phyloP scores from a whole-genome alignment of 495 filamentous ascomycete genomes.

The Xylaria telfairii region DNA sequence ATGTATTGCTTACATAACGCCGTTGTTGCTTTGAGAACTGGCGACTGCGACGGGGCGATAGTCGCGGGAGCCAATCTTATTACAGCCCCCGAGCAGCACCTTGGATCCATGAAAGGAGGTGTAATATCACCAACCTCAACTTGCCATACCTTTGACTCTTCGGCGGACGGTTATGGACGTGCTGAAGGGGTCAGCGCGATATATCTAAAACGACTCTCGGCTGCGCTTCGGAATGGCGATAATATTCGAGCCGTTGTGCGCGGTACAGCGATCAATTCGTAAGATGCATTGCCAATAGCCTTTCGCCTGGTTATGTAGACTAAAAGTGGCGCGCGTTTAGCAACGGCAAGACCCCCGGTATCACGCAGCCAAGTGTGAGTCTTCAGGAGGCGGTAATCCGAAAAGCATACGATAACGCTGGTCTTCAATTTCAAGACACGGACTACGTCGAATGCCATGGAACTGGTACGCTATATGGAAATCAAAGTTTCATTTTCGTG shows the following conservation, averaged over 20 bases:
- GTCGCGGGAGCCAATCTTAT: conserved; percentile 47
- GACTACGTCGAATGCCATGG: conserved; percentile 52
- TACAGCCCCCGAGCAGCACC: conserved; percentile 45
- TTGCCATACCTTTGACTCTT: conserved; percentile 55
- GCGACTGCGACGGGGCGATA: conserved; percentile 43
- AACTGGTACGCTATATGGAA: too few relatives aligned
- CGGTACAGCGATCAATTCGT: too few relatives aligned
- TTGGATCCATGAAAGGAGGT: conserved; percentile 46
- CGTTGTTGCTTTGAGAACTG: conserved; percentile 41
- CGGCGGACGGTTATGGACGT: conserved; percentile 69
- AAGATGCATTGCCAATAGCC: conserved; percentile 55
- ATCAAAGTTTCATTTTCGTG: too few relatives aligned
- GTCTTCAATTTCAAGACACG: conserved; percentile 40
- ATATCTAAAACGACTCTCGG: conserved; percentile 62
- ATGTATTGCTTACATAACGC: conserved; percentile 56
- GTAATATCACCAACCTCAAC: conserved; percentile 49
- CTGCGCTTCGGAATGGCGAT: conserved; percentile 58
- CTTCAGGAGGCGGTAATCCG: conserved; percentile 64
- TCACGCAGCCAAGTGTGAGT: conserved; percentile 61
- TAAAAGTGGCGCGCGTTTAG: too few relatives aligned
- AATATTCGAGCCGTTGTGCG: conserved; percentile 64
- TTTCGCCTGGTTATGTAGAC: conserved; percentile 50
- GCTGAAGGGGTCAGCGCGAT: conserved; percentile 61
- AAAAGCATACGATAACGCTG: conserved; percentile 49
- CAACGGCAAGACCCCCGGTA: conserved; percentile 43